phyloP scores from a whole-genome alignment of 2,329 filamentous ascomycete genomes.

The Aotearoamyces nothofagi region DNA sequence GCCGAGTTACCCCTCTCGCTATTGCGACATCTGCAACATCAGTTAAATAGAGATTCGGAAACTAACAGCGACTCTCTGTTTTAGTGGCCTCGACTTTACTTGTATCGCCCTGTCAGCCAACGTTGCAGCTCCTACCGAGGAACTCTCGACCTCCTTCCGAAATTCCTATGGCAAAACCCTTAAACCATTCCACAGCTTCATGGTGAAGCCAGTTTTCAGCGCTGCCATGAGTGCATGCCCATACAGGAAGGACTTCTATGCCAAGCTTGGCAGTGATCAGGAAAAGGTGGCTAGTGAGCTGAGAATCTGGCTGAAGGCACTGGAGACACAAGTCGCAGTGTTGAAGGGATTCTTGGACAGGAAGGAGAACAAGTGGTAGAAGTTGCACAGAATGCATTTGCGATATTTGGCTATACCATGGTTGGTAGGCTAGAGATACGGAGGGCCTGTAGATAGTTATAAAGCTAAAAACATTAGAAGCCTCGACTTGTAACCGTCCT shows the following conservation, averaged over 20 bases:
- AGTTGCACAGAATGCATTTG: too few species aligned
- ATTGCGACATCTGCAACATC: background rate
- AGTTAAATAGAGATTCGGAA: too few species aligned
- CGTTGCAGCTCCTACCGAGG: constrained; percentile 48
- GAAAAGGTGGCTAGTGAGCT: constrained; percentile 49
- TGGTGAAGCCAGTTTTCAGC: constrained; percentile 84
- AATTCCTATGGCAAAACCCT: constrained; percentile 72
- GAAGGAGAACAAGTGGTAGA: constrained; percentile 29
- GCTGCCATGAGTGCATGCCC: constrained; percentile 88
- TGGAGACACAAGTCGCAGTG: constrained; percentile 68
- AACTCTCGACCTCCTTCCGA: constrained; percentile 79
- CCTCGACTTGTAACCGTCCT: too few species aligned
- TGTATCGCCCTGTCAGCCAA: constrained; percentile 70
- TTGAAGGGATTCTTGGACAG: constrained; percentile 47
- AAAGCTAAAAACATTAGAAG: too few species aligned
- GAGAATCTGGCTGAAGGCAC: constrained; percentile 54
- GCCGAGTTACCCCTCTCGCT: constrained; percentile 1
- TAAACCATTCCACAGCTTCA: constrained; percentile 78
- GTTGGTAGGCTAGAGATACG: too few species aligned
- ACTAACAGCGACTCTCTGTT: constrained; percentile 3
- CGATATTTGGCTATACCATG: too few species aligned
- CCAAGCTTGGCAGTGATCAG: constrained; percentile 60
- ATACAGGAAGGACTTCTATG: constrained; percentile 87
- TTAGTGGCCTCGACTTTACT: constrained; percentile 86
- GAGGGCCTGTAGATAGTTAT: too few species aligned